These are phyloP conservation scores for Lasiodiplodia gonubiensis DNA, from an alignment of 2,329 filamentous ascomycete species.

Conservation along the genomic window DNA sequence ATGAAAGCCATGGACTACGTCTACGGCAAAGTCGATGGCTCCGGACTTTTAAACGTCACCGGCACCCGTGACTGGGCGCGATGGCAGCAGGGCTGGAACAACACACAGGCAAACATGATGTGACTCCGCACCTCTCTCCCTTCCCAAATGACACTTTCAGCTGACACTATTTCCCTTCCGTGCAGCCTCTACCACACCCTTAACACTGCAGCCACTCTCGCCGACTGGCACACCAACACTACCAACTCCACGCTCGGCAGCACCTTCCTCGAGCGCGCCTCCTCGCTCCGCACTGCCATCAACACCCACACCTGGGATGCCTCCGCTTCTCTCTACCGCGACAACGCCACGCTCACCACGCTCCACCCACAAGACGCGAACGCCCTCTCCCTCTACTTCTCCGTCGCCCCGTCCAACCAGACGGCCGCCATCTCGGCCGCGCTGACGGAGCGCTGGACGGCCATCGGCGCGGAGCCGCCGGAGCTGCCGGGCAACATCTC, in stretches of 20 bases:
- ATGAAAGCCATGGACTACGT: slow-evolving; percentile 53
- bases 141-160: neutral
- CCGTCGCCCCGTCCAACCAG: slow-evolving; percentile 54
- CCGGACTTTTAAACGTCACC: slow-evolving; percentile 55
- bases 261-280: slow-evolving; percentile 34
- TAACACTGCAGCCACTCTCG: slow-evolving; percentile 36
- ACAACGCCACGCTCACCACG: slow-evolving; percentile 49
- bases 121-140: neutral
- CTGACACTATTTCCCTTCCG: slow-evolving; percentile 22
- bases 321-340: slow-evolving; percentile 42
- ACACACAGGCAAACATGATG: slow-evolving; percentile 59
- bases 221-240: slow-evolving; percentile 35
- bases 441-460: slow-evolving; percentile 60
- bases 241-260: slow-evolving; percentile 33
- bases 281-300: slow-evolving; percentile 35
- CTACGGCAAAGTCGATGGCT: slow-evolving; percentile 49
- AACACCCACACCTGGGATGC: slow-evolving; percentile 38
- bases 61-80: slow-evolving; percentile 51
- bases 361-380: slow-evolving; percentile 58
- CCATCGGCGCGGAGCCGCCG: slow-evolving; percentile 61
- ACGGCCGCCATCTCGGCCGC: slow-evolving; percentile 51
- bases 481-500: slow-evolving; percentile 64
- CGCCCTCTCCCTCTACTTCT: slow-evolving; percentile 41
- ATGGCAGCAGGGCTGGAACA: slow-evolving; percentile 54
- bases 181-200: slow-evolving; percentile 52